phyloP scores from a whole-genome alignment of 164 flowering plant genomes.

The Berberis vulgaris region DNA sequence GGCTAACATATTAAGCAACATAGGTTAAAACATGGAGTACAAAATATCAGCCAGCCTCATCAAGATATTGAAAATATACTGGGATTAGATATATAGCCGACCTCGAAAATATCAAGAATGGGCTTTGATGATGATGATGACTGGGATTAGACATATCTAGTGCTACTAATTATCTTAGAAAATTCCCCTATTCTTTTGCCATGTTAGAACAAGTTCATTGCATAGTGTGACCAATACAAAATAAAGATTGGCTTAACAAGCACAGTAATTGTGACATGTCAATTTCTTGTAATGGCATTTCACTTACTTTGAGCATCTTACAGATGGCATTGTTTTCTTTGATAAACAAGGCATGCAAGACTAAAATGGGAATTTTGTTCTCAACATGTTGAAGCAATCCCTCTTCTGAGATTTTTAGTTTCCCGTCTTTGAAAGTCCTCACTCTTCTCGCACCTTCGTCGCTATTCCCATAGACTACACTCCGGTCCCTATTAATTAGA shows the following conservation, averaged over 20 bases:
- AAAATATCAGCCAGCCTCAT: no score
- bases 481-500: conserved; percentile 28
- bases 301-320: conserved; percentile 28
- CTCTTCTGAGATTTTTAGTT: conserved; percentile 26
- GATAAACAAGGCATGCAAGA: conserved; percentile 37
- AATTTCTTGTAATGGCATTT: background rate
- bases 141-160: no score
- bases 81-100: no score
- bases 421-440: conserved; percentile 34
- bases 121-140: no score
- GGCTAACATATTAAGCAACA: background rate
- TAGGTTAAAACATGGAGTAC: no score
- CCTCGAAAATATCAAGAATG: no score
- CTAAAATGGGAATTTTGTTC: conserved; percentile 21
- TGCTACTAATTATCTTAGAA: no score
- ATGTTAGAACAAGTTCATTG: background rate
- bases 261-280: background rate
- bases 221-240: background rate
- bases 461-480: conserved; percentile 37
- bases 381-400: conserved; percentile 32
- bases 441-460: conserved; percentile 15
- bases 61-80: no score
- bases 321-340: conserved; percentile 40
- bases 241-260: background rate
- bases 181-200: no score